These are phyloP conservation scores for Panicum virgatum DNA, from an alignment of 202 grass and related monocot species.

Conservation along the genomic window DNA sequence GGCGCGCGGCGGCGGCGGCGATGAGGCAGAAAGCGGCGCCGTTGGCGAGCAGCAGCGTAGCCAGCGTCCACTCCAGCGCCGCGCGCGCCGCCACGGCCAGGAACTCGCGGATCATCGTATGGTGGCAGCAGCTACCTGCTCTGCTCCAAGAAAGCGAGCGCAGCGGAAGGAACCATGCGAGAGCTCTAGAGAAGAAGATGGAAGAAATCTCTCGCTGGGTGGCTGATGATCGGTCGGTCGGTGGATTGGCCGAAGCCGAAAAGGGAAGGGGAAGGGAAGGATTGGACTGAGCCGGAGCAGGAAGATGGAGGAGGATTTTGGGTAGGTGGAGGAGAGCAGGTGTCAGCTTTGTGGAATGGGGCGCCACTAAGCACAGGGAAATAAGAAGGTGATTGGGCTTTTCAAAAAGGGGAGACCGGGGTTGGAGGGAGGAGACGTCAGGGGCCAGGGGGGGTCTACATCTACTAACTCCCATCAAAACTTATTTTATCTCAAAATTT, in stretches of 20 bases:
- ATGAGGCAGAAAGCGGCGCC: constrained; percentile 57
- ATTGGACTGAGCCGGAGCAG: not conserved
- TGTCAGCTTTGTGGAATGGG: constrained; percentile 33
- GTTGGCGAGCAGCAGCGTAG: constrained; percentile 50
- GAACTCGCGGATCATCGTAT: constrained; percentile 47
- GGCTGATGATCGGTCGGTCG: not conserved
- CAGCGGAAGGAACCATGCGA: not conserved
- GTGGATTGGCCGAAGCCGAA: not conserved
- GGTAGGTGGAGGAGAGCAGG: constrained; percentile 15
- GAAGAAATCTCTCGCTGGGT: not conserved
- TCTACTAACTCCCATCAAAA: not conserved
- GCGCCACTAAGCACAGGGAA: not conserved
- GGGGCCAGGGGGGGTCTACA: not conserved
- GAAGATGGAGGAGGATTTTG: not conserved
- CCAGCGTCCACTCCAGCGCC: constrained; percentile 47
- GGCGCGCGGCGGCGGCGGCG: constrained; percentile 30
- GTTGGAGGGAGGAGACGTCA: not conserved
- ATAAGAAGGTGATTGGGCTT: not conserved
- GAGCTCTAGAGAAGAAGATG: not conserved
- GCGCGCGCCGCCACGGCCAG: constrained; percentile 28
- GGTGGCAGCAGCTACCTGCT: not conserved
- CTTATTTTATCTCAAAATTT: not conserved
- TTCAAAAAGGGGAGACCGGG: not conserved
- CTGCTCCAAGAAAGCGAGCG: not conserved
- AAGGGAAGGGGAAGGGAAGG: not conserved